These are phyloP conservation scores for Chlorociboria aeruginascens DNA, from an alignment of 495 filamentous ascomycete species.

Conservation along the genomic window DNA sequence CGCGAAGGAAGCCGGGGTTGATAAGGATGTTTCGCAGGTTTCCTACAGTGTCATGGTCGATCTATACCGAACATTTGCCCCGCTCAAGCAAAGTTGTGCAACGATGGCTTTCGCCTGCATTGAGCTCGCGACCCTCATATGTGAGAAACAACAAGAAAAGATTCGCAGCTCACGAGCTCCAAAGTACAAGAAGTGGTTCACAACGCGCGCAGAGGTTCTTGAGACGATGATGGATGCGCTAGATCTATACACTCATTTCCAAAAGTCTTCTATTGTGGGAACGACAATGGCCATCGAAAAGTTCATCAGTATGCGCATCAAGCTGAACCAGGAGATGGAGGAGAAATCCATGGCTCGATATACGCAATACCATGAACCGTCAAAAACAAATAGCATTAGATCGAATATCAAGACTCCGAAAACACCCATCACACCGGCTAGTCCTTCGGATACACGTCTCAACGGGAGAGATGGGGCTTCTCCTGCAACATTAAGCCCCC, in stretches of 20 bases:
- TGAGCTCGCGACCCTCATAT: slow-evolving; percentile 62
- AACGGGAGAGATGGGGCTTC: slow-evolving; percentile 14
- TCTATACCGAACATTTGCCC: slow-evolving; percentile 83
- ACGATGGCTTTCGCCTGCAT: slow-evolving; percentile 73
- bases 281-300: slow-evolving; percentile 53
- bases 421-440: slow-evolving; percentile 23
- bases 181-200: slow-evolving; percentile 42
- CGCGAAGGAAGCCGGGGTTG: slow-evolving; percentile 32
- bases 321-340: slow-evolving; percentile 64
- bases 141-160: slow-evolving; percentile 11
- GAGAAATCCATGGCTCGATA: slow-evolving; percentile 38
- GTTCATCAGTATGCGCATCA: slow-evolving; percentile 76
- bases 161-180: slow-evolving; percentile 7
- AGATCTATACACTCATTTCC: slow-evolving; percentile 75
- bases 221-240: slow-evolving; percentile 79
- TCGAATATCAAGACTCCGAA: slow-evolving; percentile 20
- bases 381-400: slow-evolving; percentile 14
- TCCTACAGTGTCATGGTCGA: slow-evolving; percentile 79
- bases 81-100: slow-evolving; percentile 71
- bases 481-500: slow-evolving; percentile 31
- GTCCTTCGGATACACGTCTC: slow-evolving; percentile 18
- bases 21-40: slow-evolving; percentile 41
- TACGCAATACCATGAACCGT: slow-evolving; percentile 21
- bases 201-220: slow-evolving; percentile 57
- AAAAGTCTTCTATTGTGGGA: slow-evolving; percentile 59